Conservation (phyloP, 768 basidiomycete species). For the Crassisporium funariophilum region DNA sequence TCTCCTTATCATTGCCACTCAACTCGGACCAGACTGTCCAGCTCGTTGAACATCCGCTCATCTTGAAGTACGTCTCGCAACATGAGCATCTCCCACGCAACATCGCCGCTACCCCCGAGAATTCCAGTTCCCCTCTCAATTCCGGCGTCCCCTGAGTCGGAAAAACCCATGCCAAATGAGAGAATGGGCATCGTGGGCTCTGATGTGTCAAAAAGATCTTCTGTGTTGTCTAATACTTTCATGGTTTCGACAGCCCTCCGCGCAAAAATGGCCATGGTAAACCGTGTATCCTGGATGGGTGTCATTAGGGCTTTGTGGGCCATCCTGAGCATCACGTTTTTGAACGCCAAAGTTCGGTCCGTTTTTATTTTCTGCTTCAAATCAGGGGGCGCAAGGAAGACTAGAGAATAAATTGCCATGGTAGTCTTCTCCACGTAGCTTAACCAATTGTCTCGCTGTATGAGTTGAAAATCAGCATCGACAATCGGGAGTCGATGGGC, state of each 20-base stretch:
- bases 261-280: constrained; percentile 53
- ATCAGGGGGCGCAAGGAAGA: constrained; percentile 77
- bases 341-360: constrained; percentile 68
- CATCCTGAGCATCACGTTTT: constrained; percentile 69
- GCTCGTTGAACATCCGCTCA: constrained; percentile 70
- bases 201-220: constrained; percentile 72
- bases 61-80: constrained; percentile 63
- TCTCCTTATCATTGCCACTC: constrained; percentile 55
- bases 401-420: constrained; percentile 84
- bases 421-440: constrained; percentile 78
- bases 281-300: constrained; percentile 52
- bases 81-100: constrained; percentile 73
- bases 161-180: constrained; percentile 85
- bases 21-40: constrained; percentile 78
- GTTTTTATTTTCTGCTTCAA: constrained; percentile 72
- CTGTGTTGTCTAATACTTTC: constrained; percentile 76
- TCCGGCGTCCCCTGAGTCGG: constrained; percentile 66
- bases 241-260: constrained; percentile 75
- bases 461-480: constrained; percentile 71
- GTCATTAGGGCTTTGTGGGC: constrained; percentile 62
- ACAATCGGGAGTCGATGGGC: constrained; percentile 83
- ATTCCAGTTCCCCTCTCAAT: constrained; percentile 76
- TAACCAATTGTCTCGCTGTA: constrained; percentile 68
- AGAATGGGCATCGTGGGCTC: constrained; percentile 62
- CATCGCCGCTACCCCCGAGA: constrained; percentile 70